A percentile compares a stretch with the other conserved stretches of the same genome.
phyloP scores from a whole-genome alignment of 2,329 filamentous ascomycete species.

The Nemania sp. region DNA sequence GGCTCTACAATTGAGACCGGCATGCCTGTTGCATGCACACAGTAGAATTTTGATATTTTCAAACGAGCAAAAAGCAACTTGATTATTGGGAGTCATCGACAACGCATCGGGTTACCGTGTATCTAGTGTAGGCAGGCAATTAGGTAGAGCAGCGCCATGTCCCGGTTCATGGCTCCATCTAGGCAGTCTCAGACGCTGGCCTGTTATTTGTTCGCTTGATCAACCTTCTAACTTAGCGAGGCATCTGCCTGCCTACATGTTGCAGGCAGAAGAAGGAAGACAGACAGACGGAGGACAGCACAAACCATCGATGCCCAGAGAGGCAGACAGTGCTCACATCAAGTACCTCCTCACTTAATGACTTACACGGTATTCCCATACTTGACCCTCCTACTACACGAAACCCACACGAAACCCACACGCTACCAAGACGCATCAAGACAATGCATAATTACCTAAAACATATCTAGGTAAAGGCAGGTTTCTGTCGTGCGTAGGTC shows the following conservation, averaged over 20 bases:
- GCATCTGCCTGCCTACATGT: background rate
- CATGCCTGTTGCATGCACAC: constrained; percentile 6
- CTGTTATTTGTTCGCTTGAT: constrained; percentile 30
- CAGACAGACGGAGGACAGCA: constrained; percentile 34
- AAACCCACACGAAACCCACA: background rate
- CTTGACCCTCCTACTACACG: background rate
- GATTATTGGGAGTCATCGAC: constrained; percentile 6
- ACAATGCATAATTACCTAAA: too few species aligned
- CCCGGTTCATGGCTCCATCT: constrained; percentile 23
- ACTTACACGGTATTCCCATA: constrained; percentile 7
- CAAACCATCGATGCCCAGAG: too few species aligned
- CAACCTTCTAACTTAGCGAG: background rate
- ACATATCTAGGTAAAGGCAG: too few species aligned
- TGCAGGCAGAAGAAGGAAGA: constrained; percentile 30
- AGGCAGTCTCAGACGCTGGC: constrained; percentile 14
- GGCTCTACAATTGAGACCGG: constrained; percentile 18
- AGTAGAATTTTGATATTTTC: background rate
- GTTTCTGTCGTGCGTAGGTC: background rate
- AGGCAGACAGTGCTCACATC: too few species aligned
- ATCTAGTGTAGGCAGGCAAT: background rate
- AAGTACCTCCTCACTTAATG: too few species aligned
- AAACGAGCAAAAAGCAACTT: constrained; percentile 2
- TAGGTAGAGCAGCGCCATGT: constrained; percentile 25
- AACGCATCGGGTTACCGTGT: background rate
- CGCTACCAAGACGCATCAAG: too few species aligned